phyloP scores from a whole-genome alignment of 2,329 filamentous ascomycete genomes.

The Seiridium cupressi region DNA sequence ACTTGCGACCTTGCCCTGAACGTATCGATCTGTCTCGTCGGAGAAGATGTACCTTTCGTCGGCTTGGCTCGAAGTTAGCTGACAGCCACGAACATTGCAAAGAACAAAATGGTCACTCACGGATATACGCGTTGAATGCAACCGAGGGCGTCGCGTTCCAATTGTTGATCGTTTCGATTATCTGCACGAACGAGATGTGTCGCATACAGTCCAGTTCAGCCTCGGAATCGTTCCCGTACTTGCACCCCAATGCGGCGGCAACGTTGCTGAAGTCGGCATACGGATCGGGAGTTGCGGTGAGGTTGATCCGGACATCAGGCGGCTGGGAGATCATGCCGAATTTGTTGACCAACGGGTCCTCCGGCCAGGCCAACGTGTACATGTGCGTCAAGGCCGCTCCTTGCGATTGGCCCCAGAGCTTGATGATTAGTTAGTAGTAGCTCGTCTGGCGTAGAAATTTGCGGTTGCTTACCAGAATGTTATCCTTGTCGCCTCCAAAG shows the following conservation, averaged over 20 bases:
- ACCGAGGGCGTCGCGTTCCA: background rate
- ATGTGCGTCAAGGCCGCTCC: background rate
- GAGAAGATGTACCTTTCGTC: slow-evolving; percentile 1
- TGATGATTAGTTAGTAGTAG: background rate
- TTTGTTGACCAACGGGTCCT: background rate
- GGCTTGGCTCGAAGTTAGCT: background rate
- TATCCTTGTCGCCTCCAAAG: slow-evolving; percentile 1
- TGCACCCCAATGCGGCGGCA: background rate
- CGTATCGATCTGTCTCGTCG: background rate
- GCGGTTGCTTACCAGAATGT: background rate
- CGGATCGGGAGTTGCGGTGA: background rate
- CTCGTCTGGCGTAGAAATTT: background rate
- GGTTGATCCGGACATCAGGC: background rate
- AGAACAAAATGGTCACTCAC: background rate
- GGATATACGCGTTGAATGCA: background rate
- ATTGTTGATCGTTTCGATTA: background rate
- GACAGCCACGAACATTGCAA: background rate
- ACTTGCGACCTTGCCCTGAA: background rate
- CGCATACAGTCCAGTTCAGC: slow-evolving; percentile 3
- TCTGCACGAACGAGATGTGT: background rate
- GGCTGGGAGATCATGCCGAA: slow-evolving; percentile 3
- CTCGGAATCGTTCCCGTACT: background rate
- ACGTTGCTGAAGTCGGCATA: background rate
- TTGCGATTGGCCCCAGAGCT: slow-evolving; percentile 6
- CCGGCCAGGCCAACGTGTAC: slow-evolving; percentile 1